Evolutionary conservation across 2,329 filamentous ascomycete species (phyloP), one percentile per base, ranked within the genome.

Genomic region (Bipolaris zeicola): DNA sequence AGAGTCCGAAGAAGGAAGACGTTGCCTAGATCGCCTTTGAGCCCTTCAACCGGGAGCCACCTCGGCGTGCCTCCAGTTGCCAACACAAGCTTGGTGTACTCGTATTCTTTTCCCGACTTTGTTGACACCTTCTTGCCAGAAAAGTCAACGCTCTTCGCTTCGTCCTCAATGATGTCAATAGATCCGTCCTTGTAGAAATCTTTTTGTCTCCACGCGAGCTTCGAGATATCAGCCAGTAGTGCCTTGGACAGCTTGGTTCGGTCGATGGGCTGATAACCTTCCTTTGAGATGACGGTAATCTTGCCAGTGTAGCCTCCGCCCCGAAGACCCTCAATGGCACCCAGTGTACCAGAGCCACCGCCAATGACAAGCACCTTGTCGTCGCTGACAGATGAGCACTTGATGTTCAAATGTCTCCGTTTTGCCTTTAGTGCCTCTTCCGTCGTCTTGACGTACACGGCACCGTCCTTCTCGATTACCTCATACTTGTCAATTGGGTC

Each of bases 191-290:
- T 87, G 76, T 91, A 98, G 85, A 90, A 97, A 33, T 88, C 86
- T 61, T 87, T 83, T 50, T 90, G 85, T 59, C 95, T 85, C 83
- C 88, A 89, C 39, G 89, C 87, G 41, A 96, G 79, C 78, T 96
- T 96, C 42, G 84, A 83, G 1, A 87, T 77, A 72, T 99, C 94
- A 6, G 90, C 86, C 60, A 97, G 84, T 11, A 99, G 82, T 0
- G 94, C 92, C 78, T 99, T 99, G 71, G 93, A 97, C 39, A 99
- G 84, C 81, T 98, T 98, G 10, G 95, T 92, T 18, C 95, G 87
- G 79, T 99, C 95, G 67, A 98, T 93, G 31, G 93, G 93, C 33
- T 89, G 83, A 73, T 95, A 89, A 20, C 90, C 89, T 76, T 99
- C 95, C 62, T 85, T 88, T 11, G 90, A 88, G 68, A 99, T 87